phyloP scores from a whole-genome alignment of 306 rosid genomes.

The Fragaria vesca region DNA sequence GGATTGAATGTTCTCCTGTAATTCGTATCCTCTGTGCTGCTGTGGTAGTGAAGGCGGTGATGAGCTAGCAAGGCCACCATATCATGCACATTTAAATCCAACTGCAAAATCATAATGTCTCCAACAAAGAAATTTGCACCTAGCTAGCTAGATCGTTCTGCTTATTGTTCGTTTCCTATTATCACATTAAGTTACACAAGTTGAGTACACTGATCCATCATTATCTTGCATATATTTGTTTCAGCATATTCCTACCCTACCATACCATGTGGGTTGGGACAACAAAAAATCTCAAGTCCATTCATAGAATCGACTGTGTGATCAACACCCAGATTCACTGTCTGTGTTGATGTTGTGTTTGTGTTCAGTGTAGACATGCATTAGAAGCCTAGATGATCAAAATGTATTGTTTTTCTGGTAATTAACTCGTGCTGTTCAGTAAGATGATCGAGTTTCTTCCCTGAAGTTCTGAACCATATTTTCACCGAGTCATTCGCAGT shows the following conservation, averaged over 20 bases:
- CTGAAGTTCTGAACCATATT: neutral
- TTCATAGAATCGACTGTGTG: neutral
- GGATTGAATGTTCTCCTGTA: slow-evolving; percentile 20
- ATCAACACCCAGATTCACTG: neutral
- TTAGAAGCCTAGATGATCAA: neutral
- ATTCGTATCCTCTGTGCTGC: neutral
- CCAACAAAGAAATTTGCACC: slow-evolving; percentile 8
- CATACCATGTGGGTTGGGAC: slow-evolving; percentile 5
- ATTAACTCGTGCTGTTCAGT: neutral
- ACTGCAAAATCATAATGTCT: slow-evolving; percentile 2
- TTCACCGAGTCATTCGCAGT: neutral
- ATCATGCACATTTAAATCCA: slow-evolving; percentile 11
- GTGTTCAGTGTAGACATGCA: neutral
- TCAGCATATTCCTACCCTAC: slow-evolving; percentile 4
- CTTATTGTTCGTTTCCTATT: neutral
- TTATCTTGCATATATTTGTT: neutral
- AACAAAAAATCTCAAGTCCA: neutral
- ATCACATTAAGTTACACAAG: neutral
- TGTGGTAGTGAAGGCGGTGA: neutral
- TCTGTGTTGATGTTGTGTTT: neutral
- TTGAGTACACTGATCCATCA: neutral
- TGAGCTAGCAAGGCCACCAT: neutral
- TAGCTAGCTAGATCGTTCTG: neutral
- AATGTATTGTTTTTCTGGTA: neutral
- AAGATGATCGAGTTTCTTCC: neutral